Conservation (phyloP, 345 rosid genomes). For the Psidium friedrichsthalianum region DNA sequence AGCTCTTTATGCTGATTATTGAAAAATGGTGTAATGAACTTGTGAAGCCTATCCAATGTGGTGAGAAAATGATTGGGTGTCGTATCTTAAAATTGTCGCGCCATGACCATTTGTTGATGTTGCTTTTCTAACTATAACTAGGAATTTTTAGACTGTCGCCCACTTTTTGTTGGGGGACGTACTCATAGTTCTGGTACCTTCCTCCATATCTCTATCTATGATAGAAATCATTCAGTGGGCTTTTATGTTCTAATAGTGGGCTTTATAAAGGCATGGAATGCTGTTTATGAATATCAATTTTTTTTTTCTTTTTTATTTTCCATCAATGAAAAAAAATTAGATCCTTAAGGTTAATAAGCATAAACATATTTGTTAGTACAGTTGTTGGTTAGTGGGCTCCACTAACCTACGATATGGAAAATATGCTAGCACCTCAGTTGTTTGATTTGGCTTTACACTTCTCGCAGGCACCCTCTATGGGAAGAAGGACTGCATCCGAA, state of each 20-base stretch:
- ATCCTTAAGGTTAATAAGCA: neutral
- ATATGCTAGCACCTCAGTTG: neutral
- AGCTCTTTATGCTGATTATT: neutral
- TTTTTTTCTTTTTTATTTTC: neutral
- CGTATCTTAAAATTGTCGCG: neutral
- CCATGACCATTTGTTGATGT: neutral
- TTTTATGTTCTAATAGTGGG: neutral
- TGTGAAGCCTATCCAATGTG: neutral
- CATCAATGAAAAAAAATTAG: neutral
- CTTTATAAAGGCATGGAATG: neutral
- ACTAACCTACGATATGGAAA: neutral
- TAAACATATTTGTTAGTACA: neutral
- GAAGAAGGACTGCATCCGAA: constrained; percentile 55
- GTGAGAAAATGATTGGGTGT: neutral
- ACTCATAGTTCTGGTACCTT: neutral
- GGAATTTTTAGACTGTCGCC: neutral
- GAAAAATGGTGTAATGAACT: neutral
- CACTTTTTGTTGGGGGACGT: neutral
- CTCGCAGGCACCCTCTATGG: constrained; percentile 75
- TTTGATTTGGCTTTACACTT: neutral
- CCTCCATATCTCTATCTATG: neutral
- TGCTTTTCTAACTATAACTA: neutral
- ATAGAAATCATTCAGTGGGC: neutral
- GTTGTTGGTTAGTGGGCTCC: neutral
- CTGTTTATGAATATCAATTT: neutral